Evolutionary conservation across 208 protist species (phyloP).

Genomic region (Wallacemonas sp.): DNA sequence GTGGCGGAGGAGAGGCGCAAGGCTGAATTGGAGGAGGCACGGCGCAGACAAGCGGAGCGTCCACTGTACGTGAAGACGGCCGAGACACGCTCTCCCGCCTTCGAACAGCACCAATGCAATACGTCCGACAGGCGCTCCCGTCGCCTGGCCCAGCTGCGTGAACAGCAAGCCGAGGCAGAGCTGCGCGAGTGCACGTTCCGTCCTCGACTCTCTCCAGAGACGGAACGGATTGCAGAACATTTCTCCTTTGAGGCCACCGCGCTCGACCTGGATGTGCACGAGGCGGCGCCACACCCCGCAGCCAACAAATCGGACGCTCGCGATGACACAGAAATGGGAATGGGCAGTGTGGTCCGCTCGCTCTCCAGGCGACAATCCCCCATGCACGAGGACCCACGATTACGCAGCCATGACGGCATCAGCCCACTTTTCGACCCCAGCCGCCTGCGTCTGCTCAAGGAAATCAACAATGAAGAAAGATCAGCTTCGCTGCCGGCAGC

Average conservation of each 20-base stretch:
- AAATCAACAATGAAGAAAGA: not conserved
- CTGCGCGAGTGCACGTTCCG: constrained; percentile 49
- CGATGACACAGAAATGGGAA: not conserved
- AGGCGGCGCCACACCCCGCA: not conserved
- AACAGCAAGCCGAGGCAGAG: constrained; percentile 25
- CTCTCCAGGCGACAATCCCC: constrained; percentile 1
- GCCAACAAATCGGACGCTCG: not conserved
- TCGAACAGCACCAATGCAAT: constrained; percentile 34
- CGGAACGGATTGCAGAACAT: constrained; percentile 22
- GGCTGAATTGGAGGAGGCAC: constrained; percentile 3
- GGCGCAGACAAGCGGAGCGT: not conserved
- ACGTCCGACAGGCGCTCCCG: constrained; percentile 23
- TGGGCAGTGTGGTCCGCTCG: constrained; percentile 4
- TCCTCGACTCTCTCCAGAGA: constrained; percentile 25
- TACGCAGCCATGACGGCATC: constrained; percentile 14
- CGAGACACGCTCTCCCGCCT: constrained; percentile 12
- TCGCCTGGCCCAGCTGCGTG: constrained; percentile 24
- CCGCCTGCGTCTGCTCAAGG: not conserved
- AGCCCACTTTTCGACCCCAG: constrained; percentile 5
- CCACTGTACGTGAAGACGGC: constrained; percentile 8
- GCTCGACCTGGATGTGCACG: not conserved
- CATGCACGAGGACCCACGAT: constrained; percentile 12
- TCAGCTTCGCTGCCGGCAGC: not conserved
- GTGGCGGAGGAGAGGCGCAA: constrained; percentile 15
- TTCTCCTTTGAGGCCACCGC: constrained; percentile 12